Evolutionary conservation across 164 flowering plant species (phyloP).

Genomic region (Nymphaea thermarum): DNA sequence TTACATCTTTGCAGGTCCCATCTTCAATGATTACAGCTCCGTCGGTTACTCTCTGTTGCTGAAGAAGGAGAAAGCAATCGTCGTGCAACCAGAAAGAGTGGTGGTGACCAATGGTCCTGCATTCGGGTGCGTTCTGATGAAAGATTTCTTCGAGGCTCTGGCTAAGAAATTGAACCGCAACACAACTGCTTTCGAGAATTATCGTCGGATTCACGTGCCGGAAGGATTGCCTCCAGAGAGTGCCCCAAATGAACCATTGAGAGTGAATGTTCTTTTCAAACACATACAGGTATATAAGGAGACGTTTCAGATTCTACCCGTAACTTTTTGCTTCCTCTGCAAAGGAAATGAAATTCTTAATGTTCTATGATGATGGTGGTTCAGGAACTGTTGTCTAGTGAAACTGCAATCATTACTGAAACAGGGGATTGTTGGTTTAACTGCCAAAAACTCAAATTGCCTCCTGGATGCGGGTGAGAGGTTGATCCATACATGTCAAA

Average conservation of each 20-base stretch:
- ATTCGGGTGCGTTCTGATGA: slow-evolving; percentile 71
- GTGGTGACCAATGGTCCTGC: slow-evolving; percentile 60
- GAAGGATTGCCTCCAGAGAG: slow-evolving; percentile 42
- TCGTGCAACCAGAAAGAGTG: slow-evolving; percentile 80
- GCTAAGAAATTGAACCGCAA: slow-evolving; percentile 48
- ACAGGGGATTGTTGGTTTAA: slow-evolving; percentile 93
- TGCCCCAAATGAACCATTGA: slow-evolving; percentile 48
- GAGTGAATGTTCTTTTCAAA: slow-evolving; percentile 70
- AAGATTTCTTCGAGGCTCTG: slow-evolving; percentile 52
- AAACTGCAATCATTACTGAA: slow-evolving; percentile 74
- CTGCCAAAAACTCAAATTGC: slow-evolving; percentile 74
- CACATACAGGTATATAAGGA: slow-evolving; percentile 23
- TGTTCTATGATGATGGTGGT: neutral
- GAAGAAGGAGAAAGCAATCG: slow-evolving; percentile 74
- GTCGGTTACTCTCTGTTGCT: slow-evolving; percentile 80
- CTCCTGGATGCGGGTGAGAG: slow-evolving; percentile 65
- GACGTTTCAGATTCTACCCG: neutral
- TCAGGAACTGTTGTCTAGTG: slow-evolving; percentile 50
- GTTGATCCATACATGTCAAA: too few species aligned
- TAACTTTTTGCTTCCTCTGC: neutral
- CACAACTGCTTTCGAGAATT: slow-evolving; percentile 54
- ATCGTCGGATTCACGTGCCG: slow-evolving; percentile 60
- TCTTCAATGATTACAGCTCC: slow-evolving; percentile 85
- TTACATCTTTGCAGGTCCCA: slow-evolving; percentile 74
- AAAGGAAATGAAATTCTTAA: neutral